Evolutionary conservation across 495 filamentous ascomycete genomes (phyloP), one percentile per base, ranked within the genome.

Genomic region (Podospora pseudocomata): DNA sequence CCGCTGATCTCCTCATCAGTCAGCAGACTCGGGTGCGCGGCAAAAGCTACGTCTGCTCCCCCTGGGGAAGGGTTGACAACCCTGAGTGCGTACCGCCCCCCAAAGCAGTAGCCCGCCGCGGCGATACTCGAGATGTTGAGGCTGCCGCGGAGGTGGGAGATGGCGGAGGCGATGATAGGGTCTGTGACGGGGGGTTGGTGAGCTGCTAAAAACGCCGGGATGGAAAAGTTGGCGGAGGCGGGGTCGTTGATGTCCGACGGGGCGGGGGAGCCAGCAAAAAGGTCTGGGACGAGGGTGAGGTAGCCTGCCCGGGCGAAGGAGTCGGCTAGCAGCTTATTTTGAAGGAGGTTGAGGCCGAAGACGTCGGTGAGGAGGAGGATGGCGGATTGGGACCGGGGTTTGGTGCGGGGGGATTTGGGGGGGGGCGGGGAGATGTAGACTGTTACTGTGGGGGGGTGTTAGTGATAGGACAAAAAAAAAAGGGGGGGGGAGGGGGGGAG

Each of bases 281-380:
- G 82, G 74, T 95, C 92, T 16, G 91, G 92, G 67, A 91, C 84
- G 26, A 92, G 78, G 65, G 87, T 87, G 44, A 91, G 82, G 79
- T 92, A 94, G 61, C 91, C 92, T 65, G 89, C 89, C 71, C 85
- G 85, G 64, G 91, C 91, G 74, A 87, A 91, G 74, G 87, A 86
- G 77, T 94, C 91, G 68, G 89, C 90, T 39, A 93, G 82, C 77
- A 93, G 86, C 76, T 89, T 85, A 68, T 87, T 81, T 76, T 92
- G 89, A 71, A 81, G 73, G 74, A 86, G 86, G 72, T 74, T 72
- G 56, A 89, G 79, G 67, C 88, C 89, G 71, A 85, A 86, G 71
- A 90, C 80, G 68, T 91, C 89, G 63, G 84, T 84, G 34, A 91
- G 73, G 75, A 84, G 81, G 66, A 84, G 64, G 23, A 86, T 81